Conservation (phyloP, 305 asterid genomes). For the Plantago lanceolata region DNA sequence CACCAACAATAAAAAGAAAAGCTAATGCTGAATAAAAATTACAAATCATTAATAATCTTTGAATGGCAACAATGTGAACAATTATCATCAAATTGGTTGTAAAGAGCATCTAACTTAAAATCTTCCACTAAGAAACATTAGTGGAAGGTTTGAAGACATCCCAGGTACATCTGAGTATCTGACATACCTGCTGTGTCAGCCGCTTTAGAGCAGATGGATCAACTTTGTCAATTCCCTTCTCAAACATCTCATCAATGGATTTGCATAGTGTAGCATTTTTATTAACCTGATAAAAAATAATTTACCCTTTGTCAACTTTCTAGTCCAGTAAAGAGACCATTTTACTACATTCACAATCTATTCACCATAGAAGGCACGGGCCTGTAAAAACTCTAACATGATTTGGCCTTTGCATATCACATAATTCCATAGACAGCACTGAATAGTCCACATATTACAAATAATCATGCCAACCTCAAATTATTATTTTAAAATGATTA, state of each 20-base stretch:
- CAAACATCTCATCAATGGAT: conserved; percentile 78
- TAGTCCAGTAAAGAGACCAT: conserved; percentile 14
- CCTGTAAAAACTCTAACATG: too few species aligned
- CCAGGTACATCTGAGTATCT: conserved; percentile 2
- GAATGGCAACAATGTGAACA: conserved; percentile 9
- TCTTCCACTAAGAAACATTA: conserved; percentile 14
- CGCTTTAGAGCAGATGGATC: conserved; percentile 49
- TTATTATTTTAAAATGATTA: too few species aligned
- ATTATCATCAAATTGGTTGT: background rate
- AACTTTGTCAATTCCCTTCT: conserved; percentile 55
- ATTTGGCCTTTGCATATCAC: too few species aligned
- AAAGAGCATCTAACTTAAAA: conserved; percentile 12
- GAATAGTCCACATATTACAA: too few species aligned
- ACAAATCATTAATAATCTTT: conserved; percentile 9
- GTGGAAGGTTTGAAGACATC: conserved; percentile 12
- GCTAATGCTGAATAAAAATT: conserved; percentile 1
- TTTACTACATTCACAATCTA: background rate
- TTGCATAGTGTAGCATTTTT: conserved; percentile 76
- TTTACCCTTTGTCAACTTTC: conserved; percentile 24
- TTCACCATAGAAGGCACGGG: background rate
- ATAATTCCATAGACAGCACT: too few species aligned
- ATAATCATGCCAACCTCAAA: too few species aligned
- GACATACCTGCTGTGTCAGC: conserved; percentile 68
- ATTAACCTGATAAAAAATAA: conserved; percentile 52
- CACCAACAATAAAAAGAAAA: background rate